phyloP scores from a whole-genome alignment of 257 asterid species.

The Haberlea rhodopensis region DNA sequence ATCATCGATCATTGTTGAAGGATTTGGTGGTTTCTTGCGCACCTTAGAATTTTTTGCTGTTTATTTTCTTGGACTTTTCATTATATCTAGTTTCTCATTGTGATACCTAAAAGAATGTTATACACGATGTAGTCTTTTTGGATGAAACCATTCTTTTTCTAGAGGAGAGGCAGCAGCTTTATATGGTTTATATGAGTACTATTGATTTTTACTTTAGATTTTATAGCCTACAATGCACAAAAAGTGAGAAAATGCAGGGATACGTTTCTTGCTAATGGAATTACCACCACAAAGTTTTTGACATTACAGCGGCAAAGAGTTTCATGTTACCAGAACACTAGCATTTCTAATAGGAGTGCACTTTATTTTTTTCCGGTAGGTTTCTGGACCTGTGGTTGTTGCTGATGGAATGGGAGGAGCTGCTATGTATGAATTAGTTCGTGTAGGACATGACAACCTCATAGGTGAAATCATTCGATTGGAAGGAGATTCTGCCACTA shows the following conservation, averaged over 20 bases:
- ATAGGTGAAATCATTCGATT: slow-evolving; percentile 74
- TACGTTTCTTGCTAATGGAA: neutral
- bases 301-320: neutral
- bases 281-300: too few relatives aligned
- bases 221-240: neutral
- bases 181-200: neutral
- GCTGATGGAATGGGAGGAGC: slow-evolving; percentile 84
- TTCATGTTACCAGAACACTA: slow-evolving; percentile 4
- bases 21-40: too few relatives aligned
- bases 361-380: slow-evolving; percentile 30
- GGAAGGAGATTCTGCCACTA: slow-evolving; percentile 81
- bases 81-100: too few relatives aligned
- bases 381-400: slow-evolving; percentile 72
- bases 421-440: slow-evolving; percentile 77
- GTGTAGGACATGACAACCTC: slow-evolving; percentile 73
- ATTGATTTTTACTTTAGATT: too few relatives aligned
- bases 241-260: too few relatives aligned
- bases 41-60: too few relatives aligned
- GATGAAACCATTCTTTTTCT: neutral
- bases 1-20: too few relatives aligned
- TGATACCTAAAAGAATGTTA: too few relatives aligned
- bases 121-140: too few relatives aligned
- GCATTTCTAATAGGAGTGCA: neutral
- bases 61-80: too few relatives aligned
- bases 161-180: neutral